Percentiles rank a stretch among this genome's conserved stretches.
Conservation (phyloP, 495 filamentous ascomycete species). For the Acidiella bohemica region DNA sequence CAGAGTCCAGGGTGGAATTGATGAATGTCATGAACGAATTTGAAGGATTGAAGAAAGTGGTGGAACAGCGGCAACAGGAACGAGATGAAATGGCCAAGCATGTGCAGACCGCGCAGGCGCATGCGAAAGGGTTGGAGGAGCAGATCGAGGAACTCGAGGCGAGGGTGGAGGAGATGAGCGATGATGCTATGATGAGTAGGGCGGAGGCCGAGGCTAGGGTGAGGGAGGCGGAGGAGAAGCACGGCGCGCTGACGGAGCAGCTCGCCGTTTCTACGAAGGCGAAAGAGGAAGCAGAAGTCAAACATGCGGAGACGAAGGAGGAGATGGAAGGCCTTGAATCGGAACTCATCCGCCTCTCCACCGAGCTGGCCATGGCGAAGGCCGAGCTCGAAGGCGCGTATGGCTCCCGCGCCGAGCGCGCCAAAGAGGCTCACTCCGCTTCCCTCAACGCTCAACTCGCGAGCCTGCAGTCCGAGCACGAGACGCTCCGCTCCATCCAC, state of each 20-base stretch:
- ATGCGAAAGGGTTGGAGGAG: slow-evolving; percentile 18
- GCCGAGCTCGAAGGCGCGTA: slow-evolving; percentile 94
- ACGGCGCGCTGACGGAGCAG: neutral
- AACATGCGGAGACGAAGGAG: slow-evolving; percentile 28
- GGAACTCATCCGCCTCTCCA: slow-evolving; percentile 74
- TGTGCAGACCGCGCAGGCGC: neutral
- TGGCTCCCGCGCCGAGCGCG: slow-evolving; percentile 35
- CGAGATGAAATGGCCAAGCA: slow-evolving; percentile 1
- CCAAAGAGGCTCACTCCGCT: slow-evolving; percentile 21
- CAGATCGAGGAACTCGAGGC: slow-evolving; percentile 23
- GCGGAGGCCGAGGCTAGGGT: slow-evolving; percentile 1
- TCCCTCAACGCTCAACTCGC: slow-evolving; percentile 25
- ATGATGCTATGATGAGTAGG: slow-evolving; percentile 1
- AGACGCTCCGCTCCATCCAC: slow-evolving; percentile 27
- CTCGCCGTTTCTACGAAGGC: neutral
- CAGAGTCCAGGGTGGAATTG: slow-evolving; percentile 12
- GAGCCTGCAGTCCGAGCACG: slow-evolving; percentile 38
- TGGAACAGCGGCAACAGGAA: slow-evolving; percentile 11
- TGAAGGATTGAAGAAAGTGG: slow-evolving; percentile 6
- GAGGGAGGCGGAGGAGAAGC: neutral
- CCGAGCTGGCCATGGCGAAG: slow-evolving; percentile 79
- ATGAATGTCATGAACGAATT: slow-evolving; percentile 14
- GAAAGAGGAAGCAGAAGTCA: neutral
- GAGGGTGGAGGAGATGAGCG: slow-evolving; percentile 1
- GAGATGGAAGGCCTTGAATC: slow-evolving; percentile 65